Conservation (phyloP, 2,329 filamentous ascomycete species). For the Helotiales sp. region DNA sequence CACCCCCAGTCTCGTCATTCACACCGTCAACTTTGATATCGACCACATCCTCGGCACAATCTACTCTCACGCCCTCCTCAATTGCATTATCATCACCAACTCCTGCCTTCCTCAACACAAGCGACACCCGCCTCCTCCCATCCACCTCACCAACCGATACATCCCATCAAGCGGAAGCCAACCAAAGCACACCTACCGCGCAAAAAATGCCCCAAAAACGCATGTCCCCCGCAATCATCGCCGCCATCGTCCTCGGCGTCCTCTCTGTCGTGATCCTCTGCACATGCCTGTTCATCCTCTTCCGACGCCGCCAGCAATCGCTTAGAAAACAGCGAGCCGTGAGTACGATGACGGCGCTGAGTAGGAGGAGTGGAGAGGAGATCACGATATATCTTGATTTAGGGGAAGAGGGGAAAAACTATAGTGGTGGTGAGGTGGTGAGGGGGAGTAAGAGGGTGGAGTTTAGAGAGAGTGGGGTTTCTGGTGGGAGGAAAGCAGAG, state of each 20-base stretch:
- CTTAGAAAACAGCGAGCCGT: not conserved
- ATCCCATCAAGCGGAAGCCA: constrained; percentile 1
- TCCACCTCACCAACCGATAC: not conserved
- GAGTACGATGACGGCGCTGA: constrained; percentile 5
- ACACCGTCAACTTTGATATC: not conserved
- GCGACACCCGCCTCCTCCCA: not conserved
- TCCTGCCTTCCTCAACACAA: not conserved
- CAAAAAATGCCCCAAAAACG: not conserved
- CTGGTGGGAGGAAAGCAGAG: not conserved
- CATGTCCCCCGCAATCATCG: not conserved
- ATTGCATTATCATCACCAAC: no score
- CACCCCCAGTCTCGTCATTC: not conserved
- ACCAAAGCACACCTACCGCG: not conserved
- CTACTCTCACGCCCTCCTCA: not conserved
- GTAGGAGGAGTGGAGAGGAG: constrained; percentile 1
- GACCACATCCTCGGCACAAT: not conserved
- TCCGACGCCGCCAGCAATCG: not conserved
- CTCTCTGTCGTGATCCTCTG: not conserved
- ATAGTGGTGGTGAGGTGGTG: no score
- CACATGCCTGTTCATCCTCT: not conserved
- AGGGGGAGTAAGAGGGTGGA: not conserved
- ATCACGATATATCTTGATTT: constrained; percentile 5
- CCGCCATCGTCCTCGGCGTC: not conserved
- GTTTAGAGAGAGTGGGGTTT: not conserved
- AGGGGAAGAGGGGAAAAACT: not conserved